Base-by-base conservation (phyloP, 1,284 basidiomycete species). In the Tetrapyrgos nigripes region DNA sequence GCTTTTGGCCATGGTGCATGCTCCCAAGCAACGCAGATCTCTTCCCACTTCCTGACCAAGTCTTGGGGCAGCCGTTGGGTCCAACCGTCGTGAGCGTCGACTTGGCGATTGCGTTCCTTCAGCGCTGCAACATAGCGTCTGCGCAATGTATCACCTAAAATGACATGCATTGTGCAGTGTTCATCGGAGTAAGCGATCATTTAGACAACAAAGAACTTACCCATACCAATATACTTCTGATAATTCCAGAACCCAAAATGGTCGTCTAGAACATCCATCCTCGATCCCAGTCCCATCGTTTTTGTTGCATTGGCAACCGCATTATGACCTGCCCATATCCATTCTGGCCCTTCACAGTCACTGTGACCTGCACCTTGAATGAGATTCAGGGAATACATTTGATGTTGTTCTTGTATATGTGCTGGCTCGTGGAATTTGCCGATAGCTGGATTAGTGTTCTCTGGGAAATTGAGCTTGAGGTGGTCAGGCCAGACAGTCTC, bases 281-380 rank as follows among this genome's bases (percentile, higher is more conserved):
- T 6, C 4, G 37, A 9, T 40, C 62, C 62, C 2, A 66, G 67
- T 3, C 62, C 65, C 66, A 68, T 69, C 37, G 64, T 59, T 21
- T 58, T 44, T 3, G 66, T 67, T 40, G 65, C 65, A 27, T 57
- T 45, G n/a, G 61, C 57, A 1, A 67, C 28, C 11, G 40, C 62
- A 50, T 69, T 69, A 45, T 65, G 66, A 24, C 57, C 46, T 4
- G 65, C 47, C 68, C 68, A 69, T n/a, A 65, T 61, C 3, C 62
- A 48, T 50, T 69, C 68, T 0, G 63, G 57, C 5, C 54, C 68
- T 44, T 68, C 65, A 0, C 66, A 62, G 52, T 69, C 59, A 1
- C 64, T 66, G 21, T 63, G 40, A 23, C 61, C 62, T 50, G 58
- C 58, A 14, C 47, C 28, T 5, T 31, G 55, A 57, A 37, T 40